Base-by-base conservation (phyloP, 441 rosid species). In the Isatis lusitanica region DNA sequence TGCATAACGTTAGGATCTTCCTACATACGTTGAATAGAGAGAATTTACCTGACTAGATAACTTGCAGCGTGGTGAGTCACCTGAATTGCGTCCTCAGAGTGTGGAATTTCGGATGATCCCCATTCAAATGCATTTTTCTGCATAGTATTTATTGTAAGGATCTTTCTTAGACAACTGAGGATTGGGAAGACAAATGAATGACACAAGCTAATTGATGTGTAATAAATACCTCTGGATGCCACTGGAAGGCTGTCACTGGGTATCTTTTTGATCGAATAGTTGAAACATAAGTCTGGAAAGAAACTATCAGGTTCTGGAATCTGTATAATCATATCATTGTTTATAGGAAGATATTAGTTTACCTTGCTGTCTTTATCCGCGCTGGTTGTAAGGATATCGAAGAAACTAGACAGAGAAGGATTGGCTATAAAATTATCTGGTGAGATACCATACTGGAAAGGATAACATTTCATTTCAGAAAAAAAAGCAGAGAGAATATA, bases 71-170 rank as follows among this genome's bases (percentile, higher is more conserved):
- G 86, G 75, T 91, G 98, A 46, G 96, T 90, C 79, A 94, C 98
- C 61, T 84, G 89, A 75, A 90, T 85, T 55, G 95, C 98, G 5
- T 94, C 96, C 48, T 90, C 94, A 2, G 98, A 85, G 84, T 90
- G 98, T 28, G 98, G 98, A 74, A 94, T 92, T 81, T 56, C 82
- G 6, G 88, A 78, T 73, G 66, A 76, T 59, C 95, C 94, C 97
- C 97, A 94, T 78, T 94, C 97, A 48, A 94, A 94, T 74, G 98
- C 93, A 77, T 94, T 91, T 87, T 94, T 91, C 97, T 94, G 91
- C 85, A 62, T 60, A 64, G 61, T 47, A 48, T 3, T 17, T n/a
- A 2, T 63, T 30, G 60, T 24, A 68, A 7, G 31, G 48, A 64
- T 51, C 16, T 60, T 43, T 63, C 36, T 46, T 21, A 42, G 28